Evolutionary conservation across 768 basidiomycete genomes (phyloP), one percentile per base, ranked within the genome.

Genomic region (Calocybe indica): DNA sequence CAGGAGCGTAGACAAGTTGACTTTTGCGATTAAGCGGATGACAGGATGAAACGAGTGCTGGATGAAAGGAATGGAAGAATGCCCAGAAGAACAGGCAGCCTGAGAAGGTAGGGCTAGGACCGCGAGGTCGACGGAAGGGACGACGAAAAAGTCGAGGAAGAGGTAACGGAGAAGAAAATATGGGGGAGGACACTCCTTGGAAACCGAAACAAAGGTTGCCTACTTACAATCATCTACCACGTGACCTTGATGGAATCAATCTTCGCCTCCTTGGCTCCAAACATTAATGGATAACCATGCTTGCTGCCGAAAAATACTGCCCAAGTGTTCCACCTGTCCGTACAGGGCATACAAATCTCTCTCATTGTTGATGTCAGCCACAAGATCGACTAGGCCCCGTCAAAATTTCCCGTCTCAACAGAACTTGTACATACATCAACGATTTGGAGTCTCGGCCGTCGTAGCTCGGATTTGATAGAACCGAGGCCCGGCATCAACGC

Each of bases 11-110:
- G 45, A 40, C 31, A 37, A 39, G 22, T 22, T 45, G 33, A 36
- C 31, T 15, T 41, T 45, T 13, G 31, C 14, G 30, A 14, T 39
- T 49, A 52, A 32, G 52, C 51, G 34, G 43, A 51, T 53, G 46
- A 31, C 14, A 14, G 14, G 47, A 35, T 45, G 32, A 55, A 53
- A 58, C 36, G 57, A 58, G 44, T 34, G 57, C 55, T 52, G 45
- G 45, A 46, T 36, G 53, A 47, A 40, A 34, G 37, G 46, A 12
- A 13, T 22, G 36, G 40, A 28, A 36, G 11, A 43, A n/a, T 39
- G 40, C 7, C 15, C 29, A 4, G 22, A 22, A 22, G 22, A 22
- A 22, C 2, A 22, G 22, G 22, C 22, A 22, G 22, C 4, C 22
- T 22, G 22, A 22, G 2, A 22, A 22, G 22, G 22, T 22, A 22